These are phyloP conservation scores for Abortiporus biennis DNA, from an alignment of 1,284 basidiomycete genomes.

Conservation along the genomic window DNA sequence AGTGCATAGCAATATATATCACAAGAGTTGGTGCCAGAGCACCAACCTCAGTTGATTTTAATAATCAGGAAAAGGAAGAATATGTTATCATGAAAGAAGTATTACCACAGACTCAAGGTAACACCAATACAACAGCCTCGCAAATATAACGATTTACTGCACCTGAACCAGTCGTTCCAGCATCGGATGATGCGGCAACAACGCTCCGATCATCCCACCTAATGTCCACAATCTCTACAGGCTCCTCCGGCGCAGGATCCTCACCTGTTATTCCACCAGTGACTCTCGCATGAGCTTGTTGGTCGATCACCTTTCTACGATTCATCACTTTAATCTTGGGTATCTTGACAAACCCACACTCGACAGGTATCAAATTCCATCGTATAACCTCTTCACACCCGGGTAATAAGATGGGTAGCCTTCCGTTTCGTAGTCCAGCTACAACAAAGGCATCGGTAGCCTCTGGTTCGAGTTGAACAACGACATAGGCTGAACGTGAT, in stretches of 20 bases:
- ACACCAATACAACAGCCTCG: not conserved
- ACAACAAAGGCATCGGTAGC: conserved; percentile 60
- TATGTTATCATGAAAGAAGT: too few species aligned
- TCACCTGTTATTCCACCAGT: conserved; percentile 4
- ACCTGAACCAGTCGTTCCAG: not conserved
- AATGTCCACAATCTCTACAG: conserved; percentile 47
- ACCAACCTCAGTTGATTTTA: too few species aligned
- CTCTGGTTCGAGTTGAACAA: conserved; percentile 64
- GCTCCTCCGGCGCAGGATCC: conserved; percentile 31
- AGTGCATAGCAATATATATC: too few species aligned
- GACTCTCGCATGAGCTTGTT: conserved; percentile 5
- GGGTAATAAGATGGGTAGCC: conserved; percentile 63
- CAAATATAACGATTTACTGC: not conserved
- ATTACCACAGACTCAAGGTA: not conserved
- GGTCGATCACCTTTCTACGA: conserved; percentile 30
- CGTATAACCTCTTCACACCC: conserved; percentile 55
- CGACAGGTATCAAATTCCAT: conserved; percentile 66
- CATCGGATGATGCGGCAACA: not conserved
- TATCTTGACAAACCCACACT: conserved; percentile 58
- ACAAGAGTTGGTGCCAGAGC: too few species aligned
- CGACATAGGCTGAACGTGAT: conserved; percentile 56
- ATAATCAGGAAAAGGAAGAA: too few species aligned
- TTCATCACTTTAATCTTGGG: conserved; percentile 57
- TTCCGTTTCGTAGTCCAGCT: conserved; percentile 59
- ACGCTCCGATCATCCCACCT: too few species aligned